Percentiles rank a stretch among this genome's conserved stretches.
These are phyloP conservation scores for Mariannaea elegans DNA, from an alignment of 2,329 filamentous ascomycete species.

Conservation along the genomic window DNA sequence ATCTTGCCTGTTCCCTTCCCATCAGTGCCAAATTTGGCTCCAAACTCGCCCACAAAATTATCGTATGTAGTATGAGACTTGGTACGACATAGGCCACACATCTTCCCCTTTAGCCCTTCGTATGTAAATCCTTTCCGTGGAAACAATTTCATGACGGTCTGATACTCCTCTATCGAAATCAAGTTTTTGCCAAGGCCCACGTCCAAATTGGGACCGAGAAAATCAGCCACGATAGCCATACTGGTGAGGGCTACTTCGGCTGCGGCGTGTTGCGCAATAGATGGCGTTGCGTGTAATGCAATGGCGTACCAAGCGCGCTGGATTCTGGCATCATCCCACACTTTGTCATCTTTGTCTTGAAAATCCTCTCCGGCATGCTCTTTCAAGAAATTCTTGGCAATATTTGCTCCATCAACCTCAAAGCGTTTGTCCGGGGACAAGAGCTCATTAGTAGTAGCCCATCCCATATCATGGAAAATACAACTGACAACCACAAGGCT, in stretches of 20 bases:
- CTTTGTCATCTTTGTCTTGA: background rate
- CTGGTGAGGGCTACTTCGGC: constrained; percentile 16
- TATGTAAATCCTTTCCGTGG: constrained; percentile 15
- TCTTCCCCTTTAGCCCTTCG: constrained; percentile 9
- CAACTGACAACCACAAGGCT: constrained; percentile 22
- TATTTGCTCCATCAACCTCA: constrained; percentile 28
- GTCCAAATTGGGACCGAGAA: constrained; percentile 17
- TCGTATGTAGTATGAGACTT: constrained; percentile 23
- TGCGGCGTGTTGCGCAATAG: constrained; percentile 17
- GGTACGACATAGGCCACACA: constrained; percentile 19
- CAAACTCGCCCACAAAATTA: background rate
- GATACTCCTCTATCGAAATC: constrained; percentile 18
- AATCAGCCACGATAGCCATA: constrained; percentile 17
- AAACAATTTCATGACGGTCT: constrained; percentile 5
- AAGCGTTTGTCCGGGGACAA: constrained; percentile 21
- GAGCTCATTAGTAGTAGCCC: constrained; percentile 15
- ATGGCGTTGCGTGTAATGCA: constrained; percentile 22
- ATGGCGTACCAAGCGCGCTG: constrained; percentile 27
- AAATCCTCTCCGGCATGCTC: background rate
- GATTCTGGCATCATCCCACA: constrained; percentile 12
- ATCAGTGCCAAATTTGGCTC: background rate
- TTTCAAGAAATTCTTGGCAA: constrained; percentile 16
- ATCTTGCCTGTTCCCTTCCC: background rate
- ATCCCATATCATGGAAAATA: constrained; percentile 27
- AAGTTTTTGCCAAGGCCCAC: constrained; percentile 5